Evolutionary conservation across 768 basidiomycete species (phyloP), one percentile per base, ranked within the genome.

Genomic region (Lentinula aciculospora): DNA sequence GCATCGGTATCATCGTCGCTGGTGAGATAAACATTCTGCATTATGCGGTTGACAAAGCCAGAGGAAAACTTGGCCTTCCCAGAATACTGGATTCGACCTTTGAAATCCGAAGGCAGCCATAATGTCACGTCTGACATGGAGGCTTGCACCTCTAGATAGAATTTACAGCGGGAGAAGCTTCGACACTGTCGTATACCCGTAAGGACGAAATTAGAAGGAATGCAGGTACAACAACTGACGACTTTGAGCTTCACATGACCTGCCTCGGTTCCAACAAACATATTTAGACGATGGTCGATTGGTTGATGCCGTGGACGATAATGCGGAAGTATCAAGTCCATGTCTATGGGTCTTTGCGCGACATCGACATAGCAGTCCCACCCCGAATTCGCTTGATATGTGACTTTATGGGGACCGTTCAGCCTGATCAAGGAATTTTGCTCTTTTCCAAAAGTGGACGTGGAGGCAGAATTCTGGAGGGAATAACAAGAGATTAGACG

Each of bases 51-150:
- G 53, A 81, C 69, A 70, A 92, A 91, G 40, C 88, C 88, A 8
- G 87, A 77, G 21, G 89, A 92, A 69, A 84, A 85, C 7, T 74
- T 68, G 4, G 78, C 73, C 60, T 73, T 80, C 47, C 80, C 79
- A 13, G 76, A 70, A 63, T 81, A 71, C 63, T 76, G 79, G 37
- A 92, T 87, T 36, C 74, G 80, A 23, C 89, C 89, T 56, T 75
- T 81, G 71, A 91, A 91, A 65, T 92, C 88, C 34, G 88, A 89
- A 13, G 89, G 89, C 19, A 92, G 75, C 83, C 84, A 91, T 58
- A 91, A 70, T 4, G 84, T 89, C 29, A 91, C 79, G 63, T 88
- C 81, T 39, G 89, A 86, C n/a, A 74, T 70, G n/a, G 76, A 72
- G 17, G 81, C 84, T 61, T 78, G 78, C 34, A 92, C 74, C 67